Evolutionary conservation across 2,329 filamentous ascomycete species (phyloP).

Genomic region (Aspergillus fumigatiaffinis): DNA sequence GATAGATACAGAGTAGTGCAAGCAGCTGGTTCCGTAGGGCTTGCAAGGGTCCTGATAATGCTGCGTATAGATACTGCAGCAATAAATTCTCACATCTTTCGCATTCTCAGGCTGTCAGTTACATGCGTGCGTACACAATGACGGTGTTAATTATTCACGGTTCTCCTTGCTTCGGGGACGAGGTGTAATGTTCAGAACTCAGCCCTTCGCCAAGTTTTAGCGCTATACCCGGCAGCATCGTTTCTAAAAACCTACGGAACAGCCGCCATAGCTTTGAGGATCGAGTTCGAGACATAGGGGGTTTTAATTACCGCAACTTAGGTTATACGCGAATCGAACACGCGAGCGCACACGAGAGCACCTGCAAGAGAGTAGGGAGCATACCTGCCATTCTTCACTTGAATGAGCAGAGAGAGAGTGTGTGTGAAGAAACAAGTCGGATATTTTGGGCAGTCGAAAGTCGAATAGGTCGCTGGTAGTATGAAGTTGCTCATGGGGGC

Average conservation of each 20-base stretch:
- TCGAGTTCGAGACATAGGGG: neutral
- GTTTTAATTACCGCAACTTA: neutral
- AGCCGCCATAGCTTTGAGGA: neutral
- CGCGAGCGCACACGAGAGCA: neutral
- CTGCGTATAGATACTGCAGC: neutral
- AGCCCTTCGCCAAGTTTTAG: neutral
- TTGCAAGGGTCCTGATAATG: neutral
- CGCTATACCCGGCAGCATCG: neutral
- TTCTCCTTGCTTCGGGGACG: neutral
- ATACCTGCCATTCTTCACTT: neutral
- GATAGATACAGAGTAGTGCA: neutral
- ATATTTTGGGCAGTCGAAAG: neutral
- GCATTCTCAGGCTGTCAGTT: neutral
- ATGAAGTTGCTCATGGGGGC: neutral
- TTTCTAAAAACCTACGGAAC: neutral
- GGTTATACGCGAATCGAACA: neutral
- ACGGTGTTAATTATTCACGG: neutral
- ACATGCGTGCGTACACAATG: neutral
- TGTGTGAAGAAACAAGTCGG: neutral
- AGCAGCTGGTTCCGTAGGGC: neutral
- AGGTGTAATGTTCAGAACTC: neutral
- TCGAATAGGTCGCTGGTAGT: neutral
- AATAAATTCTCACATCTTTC: neutral
- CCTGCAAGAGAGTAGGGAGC: no score
- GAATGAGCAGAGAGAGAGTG: neutral